Percentiles rank a stretch among this genome's conserved stretches.
phyloP scores from a whole-genome alignment of 2,329 filamentous ascomycete genomes.

The Pyrenochaeta sp. region DNA sequence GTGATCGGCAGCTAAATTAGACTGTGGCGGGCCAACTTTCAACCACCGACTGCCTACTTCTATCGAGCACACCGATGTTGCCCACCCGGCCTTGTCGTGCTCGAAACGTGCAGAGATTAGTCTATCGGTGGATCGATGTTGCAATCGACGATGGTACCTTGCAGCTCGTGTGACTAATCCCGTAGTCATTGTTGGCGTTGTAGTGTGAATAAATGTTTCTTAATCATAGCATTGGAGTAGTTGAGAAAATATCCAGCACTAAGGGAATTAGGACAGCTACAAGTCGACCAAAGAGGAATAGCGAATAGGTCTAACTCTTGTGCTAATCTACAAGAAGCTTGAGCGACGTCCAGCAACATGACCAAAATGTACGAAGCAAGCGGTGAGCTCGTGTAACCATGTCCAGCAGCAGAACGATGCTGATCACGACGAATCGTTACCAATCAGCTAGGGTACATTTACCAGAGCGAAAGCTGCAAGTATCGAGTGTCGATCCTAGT shows the following conservation, averaged over 20 bases:
- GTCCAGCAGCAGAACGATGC: constrained; percentile 3
- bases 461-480: constrained; percentile 30
- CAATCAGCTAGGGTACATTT: constrained; percentile 1
- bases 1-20: constrained; percentile 12
- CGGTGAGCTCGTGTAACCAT: constrained; percentile 36
- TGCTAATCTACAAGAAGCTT: constrained; percentile 20
- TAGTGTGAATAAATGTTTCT: constrained; percentile 2
- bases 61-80: constrained; percentile 12
- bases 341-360: constrained; percentile 24
- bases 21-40: constrained; percentile 2
- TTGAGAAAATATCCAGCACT: background rate
- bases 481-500: constrained; percentile 33
- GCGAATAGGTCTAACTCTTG: constrained; percentile 37
- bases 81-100: background rate
- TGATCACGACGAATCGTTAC: background rate
- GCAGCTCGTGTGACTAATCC: constrained; percentile 25
- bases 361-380: constrained; percentile 24
- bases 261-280: constrained; percentile 1
- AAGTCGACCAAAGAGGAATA: background rate
- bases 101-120: background rate
- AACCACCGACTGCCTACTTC: background rate
- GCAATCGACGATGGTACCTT: constrained; percentile 27
- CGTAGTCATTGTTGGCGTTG: constrained; percentile 10
- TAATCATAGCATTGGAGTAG: constrained; percentile 8
- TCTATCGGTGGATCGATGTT: constrained; percentile 13